phyloP scores from a whole-genome alignment of 1,139 yeast genomes.

The Candida sanyaensis region DNA sequence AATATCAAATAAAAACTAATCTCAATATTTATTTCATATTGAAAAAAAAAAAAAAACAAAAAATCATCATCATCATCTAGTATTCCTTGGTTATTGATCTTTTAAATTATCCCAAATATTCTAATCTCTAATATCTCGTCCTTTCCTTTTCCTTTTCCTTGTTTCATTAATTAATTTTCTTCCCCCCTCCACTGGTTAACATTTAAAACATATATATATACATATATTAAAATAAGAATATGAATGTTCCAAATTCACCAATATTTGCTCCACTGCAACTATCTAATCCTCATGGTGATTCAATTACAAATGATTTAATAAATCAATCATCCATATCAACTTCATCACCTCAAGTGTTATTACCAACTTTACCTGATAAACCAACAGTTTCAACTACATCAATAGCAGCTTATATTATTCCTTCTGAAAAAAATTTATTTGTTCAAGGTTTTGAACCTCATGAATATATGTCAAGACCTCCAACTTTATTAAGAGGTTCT shows the following conservation, averaged over 20 bases:
- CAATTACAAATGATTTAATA: constrained; percentile 15
- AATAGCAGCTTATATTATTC: constrained; percentile 53
- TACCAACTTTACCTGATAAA: constrained; percentile 50
- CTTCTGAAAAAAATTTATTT: constrained; percentile 80
- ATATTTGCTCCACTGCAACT: constrained; percentile 16
- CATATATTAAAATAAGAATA: too few species aligned
- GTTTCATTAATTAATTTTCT: too few species aligned
- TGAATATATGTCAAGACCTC: constrained; percentile 71
- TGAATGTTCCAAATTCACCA: constrained; percentile 13
- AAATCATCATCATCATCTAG: too few species aligned
- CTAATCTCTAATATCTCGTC: too few species aligned
- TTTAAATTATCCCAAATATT: too few species aligned
- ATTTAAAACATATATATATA: too few species aligned
- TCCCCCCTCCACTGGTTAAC: too few species aligned
- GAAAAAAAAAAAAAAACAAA: too few species aligned
- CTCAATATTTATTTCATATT: too few species aligned
- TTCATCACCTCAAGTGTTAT: constrained; percentile 18
- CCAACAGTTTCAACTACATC: constrained; percentile 51
- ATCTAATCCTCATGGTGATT: constrained; percentile 5
- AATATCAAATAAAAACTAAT: too few species aligned
- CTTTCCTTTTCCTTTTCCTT: too few species aligned
- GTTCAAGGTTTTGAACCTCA: constrained; percentile 77
- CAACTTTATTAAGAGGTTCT: constrained; percentile 83
- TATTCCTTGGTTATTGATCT: too few species aligned
- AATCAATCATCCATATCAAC: constrained; percentile 27